Evolutionary conservation across 208 protist species (phyloP).

Genomic region (Porcisia deanei): DNA sequence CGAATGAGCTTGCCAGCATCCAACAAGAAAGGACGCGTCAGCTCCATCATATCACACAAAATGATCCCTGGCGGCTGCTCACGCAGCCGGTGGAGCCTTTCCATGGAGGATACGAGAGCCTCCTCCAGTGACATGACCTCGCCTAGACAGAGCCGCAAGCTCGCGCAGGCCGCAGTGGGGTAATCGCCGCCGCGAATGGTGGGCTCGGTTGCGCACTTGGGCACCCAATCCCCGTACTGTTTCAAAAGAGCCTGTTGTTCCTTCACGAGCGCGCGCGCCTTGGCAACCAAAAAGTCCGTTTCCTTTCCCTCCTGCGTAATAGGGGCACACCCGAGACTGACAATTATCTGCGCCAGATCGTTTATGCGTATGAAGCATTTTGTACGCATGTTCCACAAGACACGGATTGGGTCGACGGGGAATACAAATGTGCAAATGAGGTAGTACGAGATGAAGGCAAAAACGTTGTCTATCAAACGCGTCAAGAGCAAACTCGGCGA

Average conservation of each 20-base stretch:
- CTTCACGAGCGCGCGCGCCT: constrained; percentile 7
- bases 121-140: constrained; percentile 55
- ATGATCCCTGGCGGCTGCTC: constrained; percentile 28
- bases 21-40: constrained; percentile 50
- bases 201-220: constrained; percentile 48
- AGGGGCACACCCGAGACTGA: constrained; percentile 32
- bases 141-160: constrained; percentile 41
- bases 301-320: constrained; percentile 40
- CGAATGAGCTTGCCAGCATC: constrained; percentile 50
- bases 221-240: constrained; percentile 31
- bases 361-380: constrained; percentile 34
- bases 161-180: constrained; percentile 35
- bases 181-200: constrained; percentile 51
- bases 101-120: constrained; percentile 41
- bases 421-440: constrained; percentile 73
- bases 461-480: constrained; percentile 52
- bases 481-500: constrained; percentile 36
- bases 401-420: constrained; percentile 53
- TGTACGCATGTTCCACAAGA: constrained; percentile 44
- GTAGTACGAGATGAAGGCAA: constrained; percentile 75
- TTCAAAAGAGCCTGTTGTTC: constrained; percentile 32
- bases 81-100: constrained; percentile 45
- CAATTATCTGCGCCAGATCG: constrained; percentile 40
- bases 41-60: constrained; percentile 43
- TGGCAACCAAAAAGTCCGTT: constrained; percentile 25